These are phyloP conservation scores for Globisporangium emineosum DNA, from an alignment of 352 stramenopile species.

Conservation along the genomic window DNA sequence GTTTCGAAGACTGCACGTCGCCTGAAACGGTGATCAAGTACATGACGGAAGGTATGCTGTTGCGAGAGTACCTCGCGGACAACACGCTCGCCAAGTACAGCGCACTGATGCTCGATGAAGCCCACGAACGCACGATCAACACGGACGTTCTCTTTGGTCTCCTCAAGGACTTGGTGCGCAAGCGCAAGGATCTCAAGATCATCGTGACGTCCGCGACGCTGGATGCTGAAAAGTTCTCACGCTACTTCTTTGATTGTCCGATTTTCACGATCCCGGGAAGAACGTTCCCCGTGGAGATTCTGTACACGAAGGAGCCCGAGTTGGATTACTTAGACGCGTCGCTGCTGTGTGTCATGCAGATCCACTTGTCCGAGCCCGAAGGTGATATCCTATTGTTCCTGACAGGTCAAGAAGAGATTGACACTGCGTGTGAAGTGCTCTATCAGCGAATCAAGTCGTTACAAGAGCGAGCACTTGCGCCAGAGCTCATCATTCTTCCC, in stretches of 20 bases:
- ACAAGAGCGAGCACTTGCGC: slow-evolving; percentile 90
- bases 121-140: slow-evolving; percentile 98
- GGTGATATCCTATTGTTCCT: slow-evolving; percentile 99
- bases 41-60: slow-evolving; percentile 99
- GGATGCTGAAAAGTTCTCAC: slow-evolving; percentile 97
- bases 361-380: slow-evolving; percentile 96
- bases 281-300: slow-evolving; percentile 97
- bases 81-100: slow-evolving; percentile 93
- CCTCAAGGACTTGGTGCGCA: slow-evolving; percentile 85
- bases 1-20: slow-evolving; percentile 84
- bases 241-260: slow-evolving; percentile 96
- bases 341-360: slow-evolving; percentile 99
- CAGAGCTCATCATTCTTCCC: slow-evolving; percentile 97
- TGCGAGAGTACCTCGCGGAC: slow-evolving; percentile 98
- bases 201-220: slow-evolving; percentile 94
- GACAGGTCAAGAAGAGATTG: slow-evolving; percentile 99
- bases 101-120: slow-evolving; percentile 97
- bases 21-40: slow-evolving; percentile 98
- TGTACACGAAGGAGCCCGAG: slow-evolving; percentile 99
- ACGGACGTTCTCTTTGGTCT: slow-evolving; percentile 99
- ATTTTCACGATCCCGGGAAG: slow-evolving; percentile 99
- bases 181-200: slow-evolving; percentile 87
- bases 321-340: slow-evolving; percentile 98
- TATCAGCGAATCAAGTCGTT: slow-evolving; percentile 97
- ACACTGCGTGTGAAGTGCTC: slow-evolving; percentile 97